Conservation (phyloP, 176 grass and related monocot species). For the maize (Zea mays) region Zm-B73-REFERENCE-NAM-5.0 NC_050098.1:59079001-59079500, state of each 20-base stretch:
- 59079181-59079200: constrained; percentile 50
- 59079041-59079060: constrained; percentile 55
- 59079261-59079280: background rate
- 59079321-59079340: constrained; percentile 2
- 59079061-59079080: constrained; percentile 35
- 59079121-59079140: constrained; percentile 91
- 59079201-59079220: constrained; percentile 19
- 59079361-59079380: no score
- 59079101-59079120: constrained; percentile 92
- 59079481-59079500: no score
- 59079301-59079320: background rate
- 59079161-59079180: constrained; percentile 88
- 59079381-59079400: no score
- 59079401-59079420: no score
- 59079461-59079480: no score
- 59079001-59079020: constrained; percentile 87
- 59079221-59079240: constrained; percentile 37
- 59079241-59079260: constrained; percentile 35
- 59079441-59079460: no score
- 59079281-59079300: background rate
- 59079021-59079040: constrained; percentile 61
- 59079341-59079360: no score
- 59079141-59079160: constrained; percentile 87
- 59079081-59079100: constrained; percentile 70
- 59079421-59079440: no score